Conservation (phyloP, 345 rosid genomes). For the Salix koriyanagi region DNA sequence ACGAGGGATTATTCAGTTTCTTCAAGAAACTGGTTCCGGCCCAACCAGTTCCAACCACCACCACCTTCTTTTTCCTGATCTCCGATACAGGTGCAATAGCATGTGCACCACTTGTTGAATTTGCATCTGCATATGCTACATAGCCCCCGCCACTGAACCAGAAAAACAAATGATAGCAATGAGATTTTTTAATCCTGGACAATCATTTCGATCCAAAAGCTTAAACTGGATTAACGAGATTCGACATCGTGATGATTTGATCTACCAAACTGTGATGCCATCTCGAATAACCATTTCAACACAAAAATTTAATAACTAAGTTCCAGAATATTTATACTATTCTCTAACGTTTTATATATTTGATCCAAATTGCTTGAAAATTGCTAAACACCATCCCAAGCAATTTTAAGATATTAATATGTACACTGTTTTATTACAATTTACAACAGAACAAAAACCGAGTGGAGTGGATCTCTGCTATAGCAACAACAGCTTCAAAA, state of each 20-base stretch:
- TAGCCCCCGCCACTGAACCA: constrained; percentile 74
- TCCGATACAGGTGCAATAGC: constrained; percentile 38
- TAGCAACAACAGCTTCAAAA: not conserved
- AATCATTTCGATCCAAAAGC: no score
- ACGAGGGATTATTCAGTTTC: constrained; percentile 54
- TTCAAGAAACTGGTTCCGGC: constrained; percentile 89
- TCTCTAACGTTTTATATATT: no score
- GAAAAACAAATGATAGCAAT: not conserved
- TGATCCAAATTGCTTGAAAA: no score
- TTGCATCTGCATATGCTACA: constrained; percentile 76
- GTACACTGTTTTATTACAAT: not conserved
- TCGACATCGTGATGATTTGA: no score
- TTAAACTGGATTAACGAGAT: no score
- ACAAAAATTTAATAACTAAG: no score
- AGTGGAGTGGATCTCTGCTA: not conserved
- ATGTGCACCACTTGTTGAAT: constrained; percentile 29
- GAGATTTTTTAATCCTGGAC: no score
- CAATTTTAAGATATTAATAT: not conserved
- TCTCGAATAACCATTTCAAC: no score
- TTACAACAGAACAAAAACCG: not conserved
- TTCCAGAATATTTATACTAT: no score
- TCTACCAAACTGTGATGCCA: no score
- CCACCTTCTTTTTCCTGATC: constrained; percentile 77
- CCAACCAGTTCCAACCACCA: constrained; percentile 98
- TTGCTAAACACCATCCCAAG: not conserved